These are phyloP conservation scores for Populus euphratica DNA, from an alignment of 345 rosid genomes.

Conservation along the genomic window DNA sequence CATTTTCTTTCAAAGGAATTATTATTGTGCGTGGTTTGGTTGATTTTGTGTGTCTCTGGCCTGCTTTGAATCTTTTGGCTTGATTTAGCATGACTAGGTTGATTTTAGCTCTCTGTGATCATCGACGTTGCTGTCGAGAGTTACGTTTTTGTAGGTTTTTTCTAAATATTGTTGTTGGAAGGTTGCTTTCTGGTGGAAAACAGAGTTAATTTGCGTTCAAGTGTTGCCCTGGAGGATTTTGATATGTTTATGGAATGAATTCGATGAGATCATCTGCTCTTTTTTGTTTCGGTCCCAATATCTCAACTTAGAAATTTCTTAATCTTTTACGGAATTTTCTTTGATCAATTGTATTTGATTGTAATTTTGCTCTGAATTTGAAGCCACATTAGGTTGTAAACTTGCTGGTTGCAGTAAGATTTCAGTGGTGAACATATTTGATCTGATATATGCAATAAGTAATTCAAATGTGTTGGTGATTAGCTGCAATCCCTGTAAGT, in stretches of 20 bases:
- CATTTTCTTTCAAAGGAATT: not conserved
- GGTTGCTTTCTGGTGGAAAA: not conserved
- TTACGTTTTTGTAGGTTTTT: not conserved
- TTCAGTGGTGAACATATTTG: not conserved
- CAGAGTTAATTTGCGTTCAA: not conserved
- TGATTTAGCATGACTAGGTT: not conserved
- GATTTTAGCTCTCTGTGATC: not conserved
- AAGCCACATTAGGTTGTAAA: not conserved
- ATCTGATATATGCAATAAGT: not conserved
- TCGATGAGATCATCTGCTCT: not conserved
- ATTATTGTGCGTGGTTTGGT: not conserved
- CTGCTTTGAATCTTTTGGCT: not conserved
- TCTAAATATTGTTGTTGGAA: not conserved
- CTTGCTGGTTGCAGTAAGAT: not conserved
- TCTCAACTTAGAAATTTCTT: not conserved
- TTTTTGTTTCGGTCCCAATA: not conserved
- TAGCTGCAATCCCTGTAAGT: not conserved
- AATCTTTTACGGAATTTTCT: not conserved
- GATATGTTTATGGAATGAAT: not conserved
- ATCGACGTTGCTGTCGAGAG: not conserved
- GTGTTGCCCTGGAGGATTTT: slow-evolving; percentile 2
- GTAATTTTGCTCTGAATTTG: not conserved
- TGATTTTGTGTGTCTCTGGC: not conserved
- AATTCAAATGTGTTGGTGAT: not conserved
- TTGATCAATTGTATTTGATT: not conserved